phyloP scores from a whole-genome alignment of 305 asterid genomes.

The Salvia sclarea region DNA sequence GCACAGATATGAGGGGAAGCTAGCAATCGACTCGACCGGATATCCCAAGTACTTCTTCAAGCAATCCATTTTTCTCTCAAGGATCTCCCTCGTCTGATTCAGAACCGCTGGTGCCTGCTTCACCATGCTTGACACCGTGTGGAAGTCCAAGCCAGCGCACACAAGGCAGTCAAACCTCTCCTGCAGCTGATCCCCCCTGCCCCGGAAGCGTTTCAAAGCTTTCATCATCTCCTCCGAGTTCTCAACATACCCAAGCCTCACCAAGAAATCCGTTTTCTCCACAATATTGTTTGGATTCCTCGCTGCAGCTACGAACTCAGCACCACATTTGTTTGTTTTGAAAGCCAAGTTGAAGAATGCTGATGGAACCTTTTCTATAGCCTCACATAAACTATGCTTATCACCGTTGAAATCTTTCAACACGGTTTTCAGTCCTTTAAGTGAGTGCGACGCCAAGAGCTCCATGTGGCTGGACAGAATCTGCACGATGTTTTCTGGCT shows the following conservation, averaged over 20 bases:
- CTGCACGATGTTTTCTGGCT: slow-evolving; percentile 42
- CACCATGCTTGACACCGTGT: slow-evolving; percentile 61
- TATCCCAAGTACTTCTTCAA: slow-evolving; percentile 62
- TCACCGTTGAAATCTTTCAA: slow-evolving; percentile 54
- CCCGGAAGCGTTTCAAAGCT: slow-evolving; percentile 68
- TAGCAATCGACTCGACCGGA: slow-evolving; percentile 61
- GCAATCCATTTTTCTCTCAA: slow-evolving; percentile 58
- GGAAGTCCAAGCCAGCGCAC: slow-evolving; percentile 68
- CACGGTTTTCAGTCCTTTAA: slow-evolving; percentile 65
- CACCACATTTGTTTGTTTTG: slow-evolving; percentile 37
- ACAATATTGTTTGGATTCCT: slow-evolving; percentile 52
- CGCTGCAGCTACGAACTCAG: slow-evolving; percentile 45
- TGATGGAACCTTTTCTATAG: slow-evolving; percentile 52
- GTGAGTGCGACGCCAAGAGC: slow-evolving; percentile 50
- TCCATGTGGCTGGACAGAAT: slow-evolving; percentile 50
- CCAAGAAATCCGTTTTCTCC: slow-evolving; percentile 59
- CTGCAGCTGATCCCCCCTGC: slow-evolving; percentile 90
- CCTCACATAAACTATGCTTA: slow-evolving; percentile 46
- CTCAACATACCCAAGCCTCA: slow-evolving; percentile 66
- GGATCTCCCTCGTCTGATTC: slow-evolving; percentile 67
- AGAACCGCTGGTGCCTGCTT: slow-evolving; percentile 63
- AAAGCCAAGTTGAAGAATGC: slow-evolving; percentile 57
- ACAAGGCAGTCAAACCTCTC: slow-evolving; percentile 85
- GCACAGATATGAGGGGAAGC: slow-evolving; percentile 71
- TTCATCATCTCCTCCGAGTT: slow-evolving; percentile 83